Evolutionary conservation across 2,329 filamentous ascomycete species (phyloP), one percentile per base, ranked within the genome.

Genomic region (Myriosclerotinia duriaeana): DNA sequence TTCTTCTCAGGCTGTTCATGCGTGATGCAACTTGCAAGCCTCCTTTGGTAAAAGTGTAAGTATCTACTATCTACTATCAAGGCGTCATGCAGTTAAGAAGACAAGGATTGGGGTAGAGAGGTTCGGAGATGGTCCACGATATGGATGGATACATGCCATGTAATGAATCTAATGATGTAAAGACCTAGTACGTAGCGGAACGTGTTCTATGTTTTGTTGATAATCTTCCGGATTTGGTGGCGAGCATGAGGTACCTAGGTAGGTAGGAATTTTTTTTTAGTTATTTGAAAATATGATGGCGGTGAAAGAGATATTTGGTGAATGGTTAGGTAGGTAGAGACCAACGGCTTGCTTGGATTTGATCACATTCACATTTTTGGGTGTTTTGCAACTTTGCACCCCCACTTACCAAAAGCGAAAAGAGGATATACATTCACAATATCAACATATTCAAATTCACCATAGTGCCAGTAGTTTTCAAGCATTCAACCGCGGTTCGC

Each of bases 221-320:
- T 17, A 60, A 60, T 60, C 20, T 60, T 60, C 56, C 56, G 56
- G 30, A 48, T 48, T 38, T 60, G 56, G 44, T n/a, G 46, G 56
- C 20, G 56, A 46, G 40, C 26, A 22, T 36, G 7, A n/a, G n/a
- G n/a, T n/a, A n/a, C n/a, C n/a, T n/a, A n/a, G n/a, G n/a, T n/a
- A n/a, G n/a, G n/a, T n/a, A n/a, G n/a, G n/a, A n/a, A n/a, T n/a
- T n/a, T n/a, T n/a, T n/a, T n/a, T n/a, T n/a, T n/a, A n/a, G n/a
- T n/a, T n/a, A n/a, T 15, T 34, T 36, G 4, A 36, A n/a, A 36
- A n/a, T 5, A 22, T 59, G 40, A 48, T 59, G 56, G 56, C 56
- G 56, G 56, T 59, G 56, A n/a, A 59, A 59, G 56, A 59, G 30
- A 34, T n/a, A n/a, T 42, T 36, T 38, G 9, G 38, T 42, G 38